phyloP scores from a whole-genome alignment of 768 basidiomycete genomes.

The Postia placenta region DNA sequence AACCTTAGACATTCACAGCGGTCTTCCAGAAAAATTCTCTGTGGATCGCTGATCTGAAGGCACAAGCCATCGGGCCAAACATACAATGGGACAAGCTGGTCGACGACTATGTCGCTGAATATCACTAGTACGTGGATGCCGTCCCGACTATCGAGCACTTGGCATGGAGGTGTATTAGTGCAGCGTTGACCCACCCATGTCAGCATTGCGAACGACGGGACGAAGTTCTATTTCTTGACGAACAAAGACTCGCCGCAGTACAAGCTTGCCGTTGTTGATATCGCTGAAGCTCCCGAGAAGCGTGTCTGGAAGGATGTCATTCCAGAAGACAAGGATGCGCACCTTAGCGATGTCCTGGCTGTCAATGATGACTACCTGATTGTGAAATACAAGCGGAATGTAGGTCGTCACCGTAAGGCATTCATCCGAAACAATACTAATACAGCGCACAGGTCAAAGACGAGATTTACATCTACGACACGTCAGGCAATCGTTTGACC shows the following conservation, averaged over 20 bases:
- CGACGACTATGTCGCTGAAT: slow-evolving; percentile 63
- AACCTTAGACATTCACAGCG: background rate
- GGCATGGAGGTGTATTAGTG: background rate
- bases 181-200: slow-evolving; percentile 3
- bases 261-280: slow-evolving; percentile 60
- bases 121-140: slow-evolving; percentile 46
- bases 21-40: slow-evolving; percentile 58
- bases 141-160: too few species aligned
- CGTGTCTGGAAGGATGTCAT: slow-evolving; percentile 54
- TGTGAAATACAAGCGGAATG: slow-evolving; percentile 67
- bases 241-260: slow-evolving; percentile 61
- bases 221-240: slow-evolving; percentile 58
- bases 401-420: slow-evolving; percentile 34
- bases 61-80: slow-evolving; percentile 52
- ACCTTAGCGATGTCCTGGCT: slow-evolving; percentile 42
- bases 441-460: slow-evolving; percentile 54
- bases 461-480: slow-evolving; percentile 64
- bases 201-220: slow-evolving; percentile 61
- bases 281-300: slow-evolving; percentile 36
- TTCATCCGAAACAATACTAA: background rate
- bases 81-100: slow-evolving; percentile 71
- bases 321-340: slow-evolving; percentile 60
- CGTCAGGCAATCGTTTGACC: slow-evolving; percentile 45
- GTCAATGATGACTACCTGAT: slow-evolving; percentile 54
- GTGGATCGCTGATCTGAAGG: slow-evolving; percentile 65